Percentiles rank a stretch among this genome's conserved stretches.
Conservation (phyloP, 2,329 filamentous ascomycete genomes). For the Botryosphaeria dothidea region DNA sequence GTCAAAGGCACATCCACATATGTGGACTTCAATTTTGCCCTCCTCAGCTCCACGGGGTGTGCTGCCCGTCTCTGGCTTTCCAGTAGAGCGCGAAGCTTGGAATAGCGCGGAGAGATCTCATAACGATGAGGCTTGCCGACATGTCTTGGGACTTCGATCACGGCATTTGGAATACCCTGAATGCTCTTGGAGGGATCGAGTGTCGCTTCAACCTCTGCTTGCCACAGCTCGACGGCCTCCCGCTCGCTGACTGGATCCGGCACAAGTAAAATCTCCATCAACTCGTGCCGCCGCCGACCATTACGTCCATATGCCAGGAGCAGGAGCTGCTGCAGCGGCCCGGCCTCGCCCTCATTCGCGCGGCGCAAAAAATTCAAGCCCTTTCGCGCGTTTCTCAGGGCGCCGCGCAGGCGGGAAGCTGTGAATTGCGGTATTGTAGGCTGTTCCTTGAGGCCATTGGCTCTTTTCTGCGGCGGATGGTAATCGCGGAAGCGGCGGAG, state of each 20-base stretch:
- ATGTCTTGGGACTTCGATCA: background rate
- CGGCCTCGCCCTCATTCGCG: conserved; percentile 58
- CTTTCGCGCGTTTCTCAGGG: conserved; percentile 27
- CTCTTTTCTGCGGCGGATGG: conserved; percentile 25
- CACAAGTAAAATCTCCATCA: conserved; percentile 36
- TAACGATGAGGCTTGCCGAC: background rate
- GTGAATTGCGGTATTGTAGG: conserved; percentile 9
- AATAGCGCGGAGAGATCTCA: conserved; percentile 32
- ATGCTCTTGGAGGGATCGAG: background rate
- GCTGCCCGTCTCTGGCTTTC: conserved; percentile 24
- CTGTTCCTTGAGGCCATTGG: background rate
- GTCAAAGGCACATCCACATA: conserved; percentile 40
- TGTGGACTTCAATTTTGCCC: conserved; percentile 29
- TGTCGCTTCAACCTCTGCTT: background rate
- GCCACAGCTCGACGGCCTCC: background rate
- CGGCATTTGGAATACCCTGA: background rate
- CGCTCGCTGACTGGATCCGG: background rate
- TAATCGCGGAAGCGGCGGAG: conserved; percentile 51
- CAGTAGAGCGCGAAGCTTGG: conserved; percentile 32
- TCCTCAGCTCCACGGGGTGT: conserved; percentile 21
- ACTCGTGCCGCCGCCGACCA: conserved; percentile 52
- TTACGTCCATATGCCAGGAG: conserved; percentile 58
- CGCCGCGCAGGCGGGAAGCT: conserved; percentile 2
- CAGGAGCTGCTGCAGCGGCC: conserved; percentile 54
- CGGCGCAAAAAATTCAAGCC: conserved; percentile 48